Evolutionary conservation across 2,329 filamentous ascomycete genomes (phyloP).

Genomic region (Remersonia thermophila): DNA sequence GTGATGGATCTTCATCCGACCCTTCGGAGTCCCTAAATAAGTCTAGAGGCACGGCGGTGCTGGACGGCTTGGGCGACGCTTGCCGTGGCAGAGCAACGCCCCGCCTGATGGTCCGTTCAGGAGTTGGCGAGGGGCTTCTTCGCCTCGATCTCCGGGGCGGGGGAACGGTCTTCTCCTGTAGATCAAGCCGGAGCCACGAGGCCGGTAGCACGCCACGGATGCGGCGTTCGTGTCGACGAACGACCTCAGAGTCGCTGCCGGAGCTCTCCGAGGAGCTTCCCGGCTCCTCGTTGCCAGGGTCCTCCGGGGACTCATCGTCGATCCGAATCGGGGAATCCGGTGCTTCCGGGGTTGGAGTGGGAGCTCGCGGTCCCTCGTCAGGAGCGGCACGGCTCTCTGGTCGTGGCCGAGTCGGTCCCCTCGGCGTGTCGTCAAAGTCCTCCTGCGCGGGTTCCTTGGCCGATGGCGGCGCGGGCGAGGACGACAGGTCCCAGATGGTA

Average conservation of each 20-base stretch:
- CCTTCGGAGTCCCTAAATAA: constrained; percentile 38
- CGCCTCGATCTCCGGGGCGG: constrained; percentile 19
- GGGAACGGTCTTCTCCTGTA: constrained; percentile 26
- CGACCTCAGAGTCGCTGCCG: constrained; percentile 30
- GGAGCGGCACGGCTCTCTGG: neutral
- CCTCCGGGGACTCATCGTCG: constrained; percentile 11
- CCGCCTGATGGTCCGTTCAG: constrained; percentile 28
- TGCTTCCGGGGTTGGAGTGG: neutral
- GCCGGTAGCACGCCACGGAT: constrained; percentile 52
- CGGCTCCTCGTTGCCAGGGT: constrained; percentile 14
- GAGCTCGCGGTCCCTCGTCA: neutral
- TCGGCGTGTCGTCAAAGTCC: constrained; percentile 4
- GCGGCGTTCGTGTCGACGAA: constrained; percentile 28
- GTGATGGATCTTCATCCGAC: constrained; percentile 18
- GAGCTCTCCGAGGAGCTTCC: constrained; percentile 16
- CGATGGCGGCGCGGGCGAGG: constrained; percentile 10
- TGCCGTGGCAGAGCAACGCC: constrained; percentile 38
- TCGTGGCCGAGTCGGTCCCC: neutral
- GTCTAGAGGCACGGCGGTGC: constrained; percentile 23
- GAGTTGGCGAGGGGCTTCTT: constrained; percentile 24
- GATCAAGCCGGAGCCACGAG: constrained; percentile 53
- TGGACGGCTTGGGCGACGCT: constrained; percentile 19
- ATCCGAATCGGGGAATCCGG: constrained; percentile 7
- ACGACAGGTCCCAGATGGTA: constrained; percentile 11
- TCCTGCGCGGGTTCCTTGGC: constrained; percentile 5